These are phyloP conservation scores for Heritiera littoralis DNA, from an alignment of 345 rosid genomes.

Conservation along the genomic window DNA sequence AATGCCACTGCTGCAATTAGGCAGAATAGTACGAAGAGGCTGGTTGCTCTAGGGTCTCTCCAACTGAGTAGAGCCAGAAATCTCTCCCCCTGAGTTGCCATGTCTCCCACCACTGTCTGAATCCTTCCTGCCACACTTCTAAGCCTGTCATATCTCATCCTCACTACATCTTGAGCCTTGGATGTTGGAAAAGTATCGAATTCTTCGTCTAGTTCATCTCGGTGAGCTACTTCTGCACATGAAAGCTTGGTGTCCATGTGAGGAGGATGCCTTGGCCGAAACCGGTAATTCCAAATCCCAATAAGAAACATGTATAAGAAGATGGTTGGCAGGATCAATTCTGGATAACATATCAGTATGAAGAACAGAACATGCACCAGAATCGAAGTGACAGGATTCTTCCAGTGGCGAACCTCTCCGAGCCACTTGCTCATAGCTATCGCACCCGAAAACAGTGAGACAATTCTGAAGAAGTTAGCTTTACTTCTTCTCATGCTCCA, in stretches of 20 bases:
- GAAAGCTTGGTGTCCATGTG: constrained; percentile 87
- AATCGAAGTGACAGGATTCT: constrained; percentile 68
- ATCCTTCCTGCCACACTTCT: constrained; percentile 86
- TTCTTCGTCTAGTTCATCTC: constrained; percentile 83
- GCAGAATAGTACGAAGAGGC: constrained; percentile 68
- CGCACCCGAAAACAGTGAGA: constrained; percentile 63
- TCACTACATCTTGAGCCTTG: constrained; percentile 58
- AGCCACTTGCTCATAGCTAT: constrained; percentile 76
- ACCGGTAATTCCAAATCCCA: constrained; percentile 73
- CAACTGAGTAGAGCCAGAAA: constrained; percentile 69
- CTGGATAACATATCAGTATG: constrained; percentile 80
- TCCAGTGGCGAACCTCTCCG: constrained; percentile 71
- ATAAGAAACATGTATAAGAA: constrained; percentile 83
- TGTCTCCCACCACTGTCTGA: constrained; percentile 78
- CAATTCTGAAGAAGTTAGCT: constrained; percentile 87
- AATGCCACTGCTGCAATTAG: constrained; percentile 64
- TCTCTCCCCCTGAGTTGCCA: constrained; percentile 87
- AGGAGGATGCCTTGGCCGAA: constrained; percentile 67
- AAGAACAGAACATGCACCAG: constrained; percentile 68
- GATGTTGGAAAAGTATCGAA: constrained; percentile 81
- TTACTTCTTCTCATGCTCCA: constrained; percentile 96
- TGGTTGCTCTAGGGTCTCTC: constrained; percentile 85
- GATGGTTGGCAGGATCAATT: constrained; percentile 71
- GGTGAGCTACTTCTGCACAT: constrained; percentile 78
- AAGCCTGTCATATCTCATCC: constrained; percentile 83